Conservation (phyloP, 1,284 basidiomycete genomes). For the Fistulinella staudtii region DNA sequence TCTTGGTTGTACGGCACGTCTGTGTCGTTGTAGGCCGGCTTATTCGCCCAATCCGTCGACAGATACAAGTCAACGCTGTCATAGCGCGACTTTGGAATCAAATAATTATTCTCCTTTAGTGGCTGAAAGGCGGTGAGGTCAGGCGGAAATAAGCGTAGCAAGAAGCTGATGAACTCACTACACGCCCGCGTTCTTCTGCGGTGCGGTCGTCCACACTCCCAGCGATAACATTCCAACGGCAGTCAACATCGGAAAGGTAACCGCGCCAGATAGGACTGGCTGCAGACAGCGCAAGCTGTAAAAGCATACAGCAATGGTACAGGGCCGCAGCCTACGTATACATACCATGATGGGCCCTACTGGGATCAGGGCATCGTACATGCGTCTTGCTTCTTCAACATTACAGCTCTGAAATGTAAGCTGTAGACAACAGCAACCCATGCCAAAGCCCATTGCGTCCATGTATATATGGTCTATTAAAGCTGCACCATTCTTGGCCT, state of each 20-base stretch:
- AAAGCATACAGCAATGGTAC: slow-evolving; percentile 7
- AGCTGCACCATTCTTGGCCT: slow-evolving; percentile 87
- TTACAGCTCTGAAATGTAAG: slow-evolving; percentile 97
- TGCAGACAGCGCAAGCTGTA: slow-evolving; percentile 87
- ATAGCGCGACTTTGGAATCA: slow-evolving; percentile 95
- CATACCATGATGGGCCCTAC: slow-evolving; percentile 90
- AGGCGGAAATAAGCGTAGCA: slow-evolving; percentile 3
- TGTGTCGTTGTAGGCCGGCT: slow-evolving; percentile 92
- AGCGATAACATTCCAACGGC: slow-evolving; percentile 97
- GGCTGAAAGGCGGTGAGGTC: slow-evolving; percentile 48
- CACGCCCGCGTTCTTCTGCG: slow-evolving; percentile 84
- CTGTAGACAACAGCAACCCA: slow-evolving; percentile 98
- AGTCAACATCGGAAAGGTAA: slow-evolving; percentile 94
- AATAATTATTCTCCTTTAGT: slow-evolving; percentile 66
- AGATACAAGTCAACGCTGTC: slow-evolving; percentile 96
- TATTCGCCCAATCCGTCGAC: slow-evolving; percentile 81
- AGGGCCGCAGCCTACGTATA: slow-evolving; percentile 2
- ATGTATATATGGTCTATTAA: slow-evolving; percentile 92
- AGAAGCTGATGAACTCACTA: slow-evolving; percentile 47
- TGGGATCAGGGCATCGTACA: slow-evolving; percentile 95
- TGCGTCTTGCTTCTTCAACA: slow-evolving; percentile 83
- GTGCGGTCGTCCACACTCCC: slow-evolving; percentile 97
- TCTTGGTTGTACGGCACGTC: slow-evolving; percentile 74
- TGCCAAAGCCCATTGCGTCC: slow-evolving; percentile 99
- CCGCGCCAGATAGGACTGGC: slow-evolving; percentile 94